Evolutionary conservation across 2,329 filamentous ascomycete genomes (phyloP).

Genomic region (Colletotrichum abscissum): DNA sequence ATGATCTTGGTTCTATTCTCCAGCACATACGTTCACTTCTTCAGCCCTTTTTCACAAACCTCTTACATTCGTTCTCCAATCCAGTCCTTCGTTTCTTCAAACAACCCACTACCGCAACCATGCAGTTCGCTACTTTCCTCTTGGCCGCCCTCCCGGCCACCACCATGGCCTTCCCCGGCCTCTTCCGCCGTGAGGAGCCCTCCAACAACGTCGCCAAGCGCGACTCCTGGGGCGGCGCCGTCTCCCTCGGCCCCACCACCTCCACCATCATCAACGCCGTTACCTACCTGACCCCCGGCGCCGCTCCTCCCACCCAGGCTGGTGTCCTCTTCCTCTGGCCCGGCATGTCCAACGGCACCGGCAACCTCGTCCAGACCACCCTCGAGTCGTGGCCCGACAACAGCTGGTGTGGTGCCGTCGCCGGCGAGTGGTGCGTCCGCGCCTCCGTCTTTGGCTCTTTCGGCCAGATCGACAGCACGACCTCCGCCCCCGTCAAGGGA

Average conservation of each 20-base stretch:
- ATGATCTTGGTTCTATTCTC: neutral
- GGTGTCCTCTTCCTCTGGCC: slow-evolving; percentile 55
- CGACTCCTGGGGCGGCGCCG: slow-evolving; percentile 22
- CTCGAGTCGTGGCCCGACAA: slow-evolving; percentile 46
- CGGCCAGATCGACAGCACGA: neutral
- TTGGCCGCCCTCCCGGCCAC: slow-evolving; percentile 14
- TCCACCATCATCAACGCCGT: slow-evolving; percentile 49
- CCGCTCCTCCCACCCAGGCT: slow-evolving; percentile 48
- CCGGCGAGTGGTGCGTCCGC: slow-evolving; percentile 52
- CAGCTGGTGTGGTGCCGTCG: slow-evolving; percentile 52
- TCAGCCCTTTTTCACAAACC: neutral
- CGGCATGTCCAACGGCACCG: slow-evolving; percentile 57
- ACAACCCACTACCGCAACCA: neutral
- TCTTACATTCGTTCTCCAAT: slow-evolving; percentile 11
- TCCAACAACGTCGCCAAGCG: slow-evolving; percentile 18
- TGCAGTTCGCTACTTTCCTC: slow-evolving; percentile 23
- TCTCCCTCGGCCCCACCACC: slow-evolving; percentile 24
- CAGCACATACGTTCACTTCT: slow-evolving; percentile 9
- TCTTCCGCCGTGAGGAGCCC: slow-evolving; percentile 20
- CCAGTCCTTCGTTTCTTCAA: neutral
- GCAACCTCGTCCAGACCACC: slow-evolving; percentile 54
- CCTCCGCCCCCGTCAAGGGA: slow-evolving; percentile 16
- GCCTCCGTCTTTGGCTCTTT: slow-evolving; percentile 42
- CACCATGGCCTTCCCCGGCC: slow-evolving; percentile 20
- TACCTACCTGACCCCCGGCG: slow-evolving; percentile 54